Evolutionary conservation across 192 early-diverging fungal species (phyloP).

Genomic region (Linderina pennispora): DNA sequence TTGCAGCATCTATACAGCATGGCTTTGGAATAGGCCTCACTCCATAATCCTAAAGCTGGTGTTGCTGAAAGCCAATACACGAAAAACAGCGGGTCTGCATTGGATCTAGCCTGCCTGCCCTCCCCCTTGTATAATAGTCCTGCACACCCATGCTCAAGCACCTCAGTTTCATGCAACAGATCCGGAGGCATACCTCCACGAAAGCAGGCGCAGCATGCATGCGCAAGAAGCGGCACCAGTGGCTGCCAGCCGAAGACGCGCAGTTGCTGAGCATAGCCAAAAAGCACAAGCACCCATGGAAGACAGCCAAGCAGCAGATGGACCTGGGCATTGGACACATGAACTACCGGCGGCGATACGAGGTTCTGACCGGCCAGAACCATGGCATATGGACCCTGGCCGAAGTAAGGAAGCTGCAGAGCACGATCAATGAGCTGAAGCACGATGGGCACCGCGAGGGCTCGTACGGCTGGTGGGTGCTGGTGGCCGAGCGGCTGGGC

Average conservation of each 20-base stretch:
- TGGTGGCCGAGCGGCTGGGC: conserved; percentile 1
- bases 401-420: background rate
- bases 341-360: conserved; percentile 3
- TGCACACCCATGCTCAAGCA: too few species aligned
- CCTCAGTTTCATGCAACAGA: too few species aligned
- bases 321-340: background rate
- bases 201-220: too few species aligned
- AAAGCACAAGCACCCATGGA: background rate
- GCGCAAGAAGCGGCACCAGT: background rate
- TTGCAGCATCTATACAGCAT: too few species aligned
- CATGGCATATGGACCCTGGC: conserved; percentile 6
- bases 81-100: too few species aligned
- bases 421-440: background rate
- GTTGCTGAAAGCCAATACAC: too few species aligned
- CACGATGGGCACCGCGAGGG: background rate
- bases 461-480: conserved; percentile 6
- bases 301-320: background rate
- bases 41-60: too few species aligned
- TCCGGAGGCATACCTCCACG: too few species aligned
- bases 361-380: background rate
- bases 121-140: too few species aligned
- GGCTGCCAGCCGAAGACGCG: conserved; percentile 2
- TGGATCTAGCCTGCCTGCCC: too few species aligned
- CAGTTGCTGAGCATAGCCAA: background rate
- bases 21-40: too few species aligned